Evolutionary conservation across 2,329 filamentous ascomycete species (phyloP), one percentile per base, ranked within the genome.

Genomic region (Monilinia laxa): DNA sequence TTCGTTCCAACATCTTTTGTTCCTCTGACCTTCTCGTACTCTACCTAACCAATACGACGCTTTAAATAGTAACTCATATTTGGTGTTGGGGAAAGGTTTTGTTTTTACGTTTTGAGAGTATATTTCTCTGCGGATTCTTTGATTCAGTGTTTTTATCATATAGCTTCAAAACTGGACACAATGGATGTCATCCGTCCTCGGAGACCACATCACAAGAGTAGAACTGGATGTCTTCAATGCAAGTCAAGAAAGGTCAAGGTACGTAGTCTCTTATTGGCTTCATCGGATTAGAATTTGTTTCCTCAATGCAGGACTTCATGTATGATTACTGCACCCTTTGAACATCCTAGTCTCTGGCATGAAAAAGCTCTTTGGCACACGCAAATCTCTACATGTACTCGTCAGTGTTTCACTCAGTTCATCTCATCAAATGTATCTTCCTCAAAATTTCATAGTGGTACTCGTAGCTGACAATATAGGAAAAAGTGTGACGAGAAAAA

Each of bases 231-330:
- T 64, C 45, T 71, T 12, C 75, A 77, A 66, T 78, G 76, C 67
- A 78, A 78, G 65, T 67, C 72, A 67, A 66, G 75, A 49, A 77
- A 77, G 66, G 72, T 78, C 66, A 78, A 77, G 75, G 76, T 77
- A 73, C 64, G 23, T 55, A 25, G 25, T 57, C n/a, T 64, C n/a
- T 64, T 62, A 40, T 45, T 62, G 16, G 12, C 57, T 38, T 47
- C 55, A n/a, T 42, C 31, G 9, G 9, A 45, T 12, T 11, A 25
- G 20, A 35, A 20, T 20, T 23, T 18, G 31, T 31, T 11, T 23
- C 12, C 28, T n/a, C 47, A 47, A 11, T 31, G 56, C 56, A 59
- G 1, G 11, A 47, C 42, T 47, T 10, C 42, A 47, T 23, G 18
- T 23, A 59, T 59, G 11, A 59, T 23, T n/a, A n/a, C 57, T 35